Evolutionary conservation across 148 eudicot genomes (phyloP).

Genomic region (Fagopyrum tataricum): DNA sequence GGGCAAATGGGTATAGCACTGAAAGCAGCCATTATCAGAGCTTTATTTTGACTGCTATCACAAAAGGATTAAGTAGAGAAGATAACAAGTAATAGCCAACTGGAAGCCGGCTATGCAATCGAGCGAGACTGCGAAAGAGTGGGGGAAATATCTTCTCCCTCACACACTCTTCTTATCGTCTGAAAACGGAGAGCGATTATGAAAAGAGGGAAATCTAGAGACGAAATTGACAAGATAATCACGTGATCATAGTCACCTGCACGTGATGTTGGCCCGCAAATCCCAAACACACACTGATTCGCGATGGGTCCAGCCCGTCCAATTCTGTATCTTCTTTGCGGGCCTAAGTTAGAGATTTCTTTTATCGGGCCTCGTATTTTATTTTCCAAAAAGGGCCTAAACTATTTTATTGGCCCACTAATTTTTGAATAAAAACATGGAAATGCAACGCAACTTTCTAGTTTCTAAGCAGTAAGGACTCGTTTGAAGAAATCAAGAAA

Average conservation of each 20-base stretch:
- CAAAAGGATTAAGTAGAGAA: neutral
- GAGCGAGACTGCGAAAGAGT: neutral
- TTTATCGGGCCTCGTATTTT: neutral
- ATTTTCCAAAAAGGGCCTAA: neutral
- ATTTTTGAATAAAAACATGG: too few relatives aligned
- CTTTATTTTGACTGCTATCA: conserved; percentile 8
- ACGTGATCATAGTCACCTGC: neutral
- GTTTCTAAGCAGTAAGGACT: too few relatives aligned
- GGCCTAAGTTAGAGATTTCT: neutral
- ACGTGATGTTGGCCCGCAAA: conserved; percentile 3
- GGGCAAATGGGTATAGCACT: conserved; percentile 47
- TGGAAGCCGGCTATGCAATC: neutral
- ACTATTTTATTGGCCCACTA: too few relatives aligned
- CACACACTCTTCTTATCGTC: conserved; percentile 33
- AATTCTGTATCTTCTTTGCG: neutral
- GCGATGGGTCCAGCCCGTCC: neutral
- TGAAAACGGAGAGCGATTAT: conserved; percentile 6
- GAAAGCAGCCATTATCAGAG: conserved; percentile 50
- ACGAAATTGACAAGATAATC: conserved; percentile 3
- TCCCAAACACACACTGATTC: neutral
- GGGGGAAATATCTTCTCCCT: neutral
- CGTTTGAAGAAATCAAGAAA: too few relatives aligned
- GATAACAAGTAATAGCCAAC: neutral
- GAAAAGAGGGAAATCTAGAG: neutral
- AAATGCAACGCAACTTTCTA: too few relatives aligned